A percentile compares a stretch with the other conserved stretches of the same genome.
phyloP scores from a whole-genome alignment of 306 rosid genomes.

The Castanea mollissima region DNA sequence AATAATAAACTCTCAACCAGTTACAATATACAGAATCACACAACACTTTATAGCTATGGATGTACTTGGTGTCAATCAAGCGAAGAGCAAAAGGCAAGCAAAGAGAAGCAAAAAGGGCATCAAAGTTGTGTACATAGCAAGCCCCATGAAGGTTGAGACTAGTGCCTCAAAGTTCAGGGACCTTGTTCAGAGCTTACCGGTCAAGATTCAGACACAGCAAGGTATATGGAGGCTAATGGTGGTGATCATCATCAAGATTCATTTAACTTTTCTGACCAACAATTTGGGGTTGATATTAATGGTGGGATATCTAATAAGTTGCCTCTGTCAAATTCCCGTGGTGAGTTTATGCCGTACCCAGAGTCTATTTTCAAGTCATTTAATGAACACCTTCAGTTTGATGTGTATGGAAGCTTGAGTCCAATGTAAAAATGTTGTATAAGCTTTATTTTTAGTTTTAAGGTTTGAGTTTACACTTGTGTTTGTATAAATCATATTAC shows the following conservation, averaged over 20 bases:
- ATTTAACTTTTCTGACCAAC: neutral
- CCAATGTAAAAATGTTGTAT: neutral
- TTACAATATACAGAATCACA: no score
- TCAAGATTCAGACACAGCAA: constrained; percentile 42
- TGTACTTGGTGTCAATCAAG: constrained; percentile 9
- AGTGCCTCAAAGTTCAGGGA: constrained; percentile 55
- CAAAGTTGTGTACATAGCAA: constrained; percentile 55
- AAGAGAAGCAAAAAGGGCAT: constrained; percentile 22
- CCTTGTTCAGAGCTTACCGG: constrained; percentile 66
- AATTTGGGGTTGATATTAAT: neutral
- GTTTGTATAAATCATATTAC: neutral
- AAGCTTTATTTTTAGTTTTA: neutral
- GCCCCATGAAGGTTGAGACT: constrained; percentile 56
- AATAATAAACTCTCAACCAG: no score
- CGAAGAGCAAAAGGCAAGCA: constrained; percentile 26
- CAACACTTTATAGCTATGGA: neutral
- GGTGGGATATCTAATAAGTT: neutral
- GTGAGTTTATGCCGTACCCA: neutral
- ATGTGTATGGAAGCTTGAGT: constrained; percentile 10
- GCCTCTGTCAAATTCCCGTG: constrained; percentile 10
- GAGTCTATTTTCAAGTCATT: constrained; percentile 11
- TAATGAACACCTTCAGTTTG: constrained; percentile 2
- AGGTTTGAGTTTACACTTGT: neutral
- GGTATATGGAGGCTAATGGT: constrained; percentile 31
- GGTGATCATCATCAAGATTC: neutral